phyloP scores from a whole-genome alignment of 768 basidiomycete species.

The Boletus coccyginus region DNA sequence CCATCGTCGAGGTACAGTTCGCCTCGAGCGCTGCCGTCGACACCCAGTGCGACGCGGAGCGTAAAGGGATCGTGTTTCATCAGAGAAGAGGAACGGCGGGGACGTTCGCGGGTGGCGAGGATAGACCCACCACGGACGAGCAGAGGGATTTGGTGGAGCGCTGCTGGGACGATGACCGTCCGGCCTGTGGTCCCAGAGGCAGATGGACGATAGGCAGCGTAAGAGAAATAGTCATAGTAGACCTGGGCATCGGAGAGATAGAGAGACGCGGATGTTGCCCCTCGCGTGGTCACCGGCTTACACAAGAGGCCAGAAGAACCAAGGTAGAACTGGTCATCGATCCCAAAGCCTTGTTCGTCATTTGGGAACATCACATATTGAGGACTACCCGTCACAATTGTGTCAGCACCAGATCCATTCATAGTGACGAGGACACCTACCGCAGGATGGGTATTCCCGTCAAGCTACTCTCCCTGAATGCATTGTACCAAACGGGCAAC shows the following conservation, averaged over 20 bases:
- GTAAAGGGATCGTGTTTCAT: slow-evolving; percentile 96
- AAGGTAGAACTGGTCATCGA: slow-evolving; percentile 95
- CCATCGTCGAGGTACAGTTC: slow-evolving; percentile 97
- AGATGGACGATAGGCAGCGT: slow-evolving; percentile 63
- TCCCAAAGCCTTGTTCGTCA: slow-evolving; percentile 77
- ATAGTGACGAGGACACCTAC: slow-evolving; percentile 38
- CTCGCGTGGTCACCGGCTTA: slow-evolving; percentile 83
- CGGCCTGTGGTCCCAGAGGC: slow-evolving; percentile 47
- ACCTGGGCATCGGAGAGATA: slow-evolving; percentile 90
- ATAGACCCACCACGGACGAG: slow-evolving; percentile 91
- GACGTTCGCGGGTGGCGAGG: slow-evolving; percentile 81
- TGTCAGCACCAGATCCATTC: background rate
- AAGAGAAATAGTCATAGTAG: slow-evolving; percentile 92
- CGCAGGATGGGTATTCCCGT: slow-evolving; percentile 81
- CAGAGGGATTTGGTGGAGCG: slow-evolving; percentile 76
- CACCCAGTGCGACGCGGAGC: slow-evolving; percentile 75
- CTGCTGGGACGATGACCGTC: slow-evolving; percentile 73
- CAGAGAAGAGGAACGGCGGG: slow-evolving; percentile 77
- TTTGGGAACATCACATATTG: slow-evolving; percentile 94
- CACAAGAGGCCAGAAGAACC: slow-evolving; percentile 86
- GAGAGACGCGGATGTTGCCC: slow-evolving; percentile 62
- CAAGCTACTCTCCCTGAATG: slow-evolving; percentile 84
- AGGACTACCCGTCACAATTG: slow-evolving; percentile 53
- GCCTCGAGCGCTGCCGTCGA: slow-evolving; percentile 58
- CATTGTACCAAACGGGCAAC: slow-evolving; percentile 96